Base-by-base conservation (phyloP, 2,329 filamentous ascomycete species). In the Sphaerostilbella broomeana region DNA sequence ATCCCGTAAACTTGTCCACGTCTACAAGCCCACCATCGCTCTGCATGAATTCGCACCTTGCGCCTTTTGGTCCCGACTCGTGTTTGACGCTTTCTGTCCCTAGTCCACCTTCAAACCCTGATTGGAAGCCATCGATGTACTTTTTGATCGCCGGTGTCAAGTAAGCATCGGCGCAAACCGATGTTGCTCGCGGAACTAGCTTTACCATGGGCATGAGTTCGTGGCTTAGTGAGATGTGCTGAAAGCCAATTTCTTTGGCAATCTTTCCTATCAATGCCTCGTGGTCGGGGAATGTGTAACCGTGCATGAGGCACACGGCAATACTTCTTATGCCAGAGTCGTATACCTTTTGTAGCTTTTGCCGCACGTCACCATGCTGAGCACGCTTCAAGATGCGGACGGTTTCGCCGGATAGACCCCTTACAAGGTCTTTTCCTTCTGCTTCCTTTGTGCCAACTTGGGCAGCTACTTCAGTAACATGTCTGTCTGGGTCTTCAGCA, bases 31-130 rank as follows among this genome's bases (percentile, higher is more conserved):
- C 78, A 16, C 86, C 86, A 47, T 94, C 86, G 8, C 83, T 88
- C 59, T 95, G 87, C 88, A 95, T 95, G 51, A 95, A 95, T 58
- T 95, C 88, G 63, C 89, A 95, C 47, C 89, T 72, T 4, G 86
- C 85, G 4, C 83, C 84, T 51, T 74, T 83, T 5, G 68, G 61
- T 0, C 81, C 83, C 19, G 67, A 61, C 44, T 81, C 75, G 12
- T 76, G 67, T 58, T 82, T 79, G 4, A 92, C 82, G 44, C 80
- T 86, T 51, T 81, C 77, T 0, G 78, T 81, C 3, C 87, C 87
- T 1, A 95, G 66, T 0, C 86, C 85, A 8, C 88, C 87, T 42
- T 79, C 75, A 49, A 95, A 95, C 1, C 87, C 86, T 19, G 74
- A 73, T 52, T 85, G 77, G 54, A 95, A 94, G 0, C 85, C 84